Conservation (phyloP, 1,284 basidiomycete genomes). For the Porodaedalea pini region DNA sequence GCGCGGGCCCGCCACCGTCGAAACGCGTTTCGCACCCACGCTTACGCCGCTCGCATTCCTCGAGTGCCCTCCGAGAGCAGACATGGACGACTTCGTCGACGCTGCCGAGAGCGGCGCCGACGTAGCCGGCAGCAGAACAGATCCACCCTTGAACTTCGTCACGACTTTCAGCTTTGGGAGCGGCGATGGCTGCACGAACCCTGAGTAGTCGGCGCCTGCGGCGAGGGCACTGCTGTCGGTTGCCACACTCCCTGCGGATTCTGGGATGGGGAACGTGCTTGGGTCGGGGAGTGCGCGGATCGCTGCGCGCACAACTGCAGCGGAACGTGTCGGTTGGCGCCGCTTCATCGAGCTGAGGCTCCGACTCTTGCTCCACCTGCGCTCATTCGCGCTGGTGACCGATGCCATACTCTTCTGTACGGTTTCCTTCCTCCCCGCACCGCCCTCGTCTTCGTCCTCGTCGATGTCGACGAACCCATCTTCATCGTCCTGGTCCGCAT, state of each 20-base stretch:
- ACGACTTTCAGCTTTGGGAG: constrained; percentile 13
- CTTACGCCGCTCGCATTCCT: neutral
- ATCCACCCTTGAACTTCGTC: constrained; percentile 16
- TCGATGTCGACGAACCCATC: constrained; percentile 7
- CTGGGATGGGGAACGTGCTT: constrained; percentile 17
- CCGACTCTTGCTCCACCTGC: constrained; percentile 9
- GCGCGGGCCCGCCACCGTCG: constrained; percentile 3
- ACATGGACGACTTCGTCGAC: constrained; percentile 15
- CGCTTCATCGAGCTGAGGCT: constrained; percentile 4
- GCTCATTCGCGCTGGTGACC: neutral
- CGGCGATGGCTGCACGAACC: constrained; percentile 9
- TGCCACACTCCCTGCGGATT: constrained; percentile 1
- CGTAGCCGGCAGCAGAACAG: constrained; percentile 11
- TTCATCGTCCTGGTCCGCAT: neutral
- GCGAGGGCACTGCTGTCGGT: neutral
- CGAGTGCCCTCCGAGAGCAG: constrained; percentile 2
- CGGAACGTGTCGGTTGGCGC: neutral
- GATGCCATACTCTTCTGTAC: neutral
- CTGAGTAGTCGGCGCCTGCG: constrained; percentile 1
- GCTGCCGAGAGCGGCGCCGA: constrained; percentile 13
- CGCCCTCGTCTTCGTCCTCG: constrained; percentile 2
- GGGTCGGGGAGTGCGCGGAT: constrained; percentile 16
- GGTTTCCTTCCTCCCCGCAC: neutral
- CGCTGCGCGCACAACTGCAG: constrained; percentile 5
- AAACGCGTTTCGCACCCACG: neutral